Evolutionary conservation across 306 rosid species (phyloP), one percentile per base, ranked within the genome.

Genomic region (Castanea crenata): DNA sequence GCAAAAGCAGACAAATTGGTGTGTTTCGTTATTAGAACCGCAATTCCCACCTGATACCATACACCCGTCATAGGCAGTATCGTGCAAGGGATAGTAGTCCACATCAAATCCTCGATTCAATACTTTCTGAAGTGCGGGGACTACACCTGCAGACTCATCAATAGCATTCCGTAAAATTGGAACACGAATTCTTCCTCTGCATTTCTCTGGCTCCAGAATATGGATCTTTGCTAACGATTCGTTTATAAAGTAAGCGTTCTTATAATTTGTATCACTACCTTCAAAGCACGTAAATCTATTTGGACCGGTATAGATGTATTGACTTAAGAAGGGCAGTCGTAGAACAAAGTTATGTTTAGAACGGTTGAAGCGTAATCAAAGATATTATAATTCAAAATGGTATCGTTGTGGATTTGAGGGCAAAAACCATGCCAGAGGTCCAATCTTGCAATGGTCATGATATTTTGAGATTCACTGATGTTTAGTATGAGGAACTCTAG

Each of bases 361-460:
- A 77, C 79, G 0, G 58, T 82, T 3, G 76, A 21, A 49, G 86
- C 55, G 84, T 65, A 78, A 14, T 15, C 7, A 29, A 85, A 85
- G 63, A 75, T 70, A 18, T 27, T 4, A 19, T 3, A 44, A 63
- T 78, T 81, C 79, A 89, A 65, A 21, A 2, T 35, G 38, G 78
- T 55, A 74, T 65, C 34, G 68, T n/a, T 6, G 31, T 21, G 35
- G 0, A 46, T 3, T 0, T 63, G 11, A 0, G 88, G 46, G 0
- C 15, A 46, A 9, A 0, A 9, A 64, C 55, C 54, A n/a, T 29
- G 51, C 81, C 10, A 83, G 21, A 85, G 76, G 74, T 89, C 91
- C 67, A 11, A 11, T 55, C 85, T 87, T 6, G 83, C 81, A 52
- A 83, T 76, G 58, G 16, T 72, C 70, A 85, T 51, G 69, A 55